Percentiles rank a stretch among this genome's conserved stretches.
phyloP scores from a whole-genome alignment of 2,329 filamentous ascomycete genomes.

The Cladobotryum protrusum region DNA sequence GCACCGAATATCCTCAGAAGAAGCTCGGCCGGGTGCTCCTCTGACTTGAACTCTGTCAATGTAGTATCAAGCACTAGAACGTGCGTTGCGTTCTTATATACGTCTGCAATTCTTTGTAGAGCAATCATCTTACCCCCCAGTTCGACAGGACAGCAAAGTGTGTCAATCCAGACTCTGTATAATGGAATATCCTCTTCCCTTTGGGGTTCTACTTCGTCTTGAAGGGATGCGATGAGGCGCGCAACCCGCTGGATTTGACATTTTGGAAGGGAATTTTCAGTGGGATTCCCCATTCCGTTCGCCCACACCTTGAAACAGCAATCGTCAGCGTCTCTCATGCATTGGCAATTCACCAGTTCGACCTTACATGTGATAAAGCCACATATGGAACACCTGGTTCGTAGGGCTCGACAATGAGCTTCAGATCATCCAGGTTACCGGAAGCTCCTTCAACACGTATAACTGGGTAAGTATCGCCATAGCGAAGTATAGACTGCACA shows the following conservation, averaged over 20 bases:
- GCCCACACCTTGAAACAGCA: conserved; percentile 25
- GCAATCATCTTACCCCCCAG: conserved; percentile 20
- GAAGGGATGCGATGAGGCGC: conserved; percentile 18
- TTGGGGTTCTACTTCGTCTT: conserved; percentile 3
- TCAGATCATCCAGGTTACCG: conserved; percentile 9
- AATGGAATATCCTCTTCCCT: background rate
- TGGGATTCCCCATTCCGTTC: conserved; percentile 29
- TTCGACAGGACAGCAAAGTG: conserved; percentile 27
- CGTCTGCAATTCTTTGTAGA: conserved; percentile 26
- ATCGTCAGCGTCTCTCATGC: no score
- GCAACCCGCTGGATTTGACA: conserved; percentile 26
- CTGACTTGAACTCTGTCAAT: conserved; percentile 18
- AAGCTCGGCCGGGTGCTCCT: conserved; percentile 19
- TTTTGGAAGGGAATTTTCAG: conserved; percentile 22
- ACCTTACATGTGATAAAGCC: conserved; percentile 27
- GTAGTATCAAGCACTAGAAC: conserved; percentile 29
- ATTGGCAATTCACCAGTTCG: background rate
- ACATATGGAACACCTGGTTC: conserved; percentile 22
- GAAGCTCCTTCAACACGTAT: conserved; percentile 10
- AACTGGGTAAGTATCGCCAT: conserved; percentile 15
- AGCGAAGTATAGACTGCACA: conserved; percentile 14
- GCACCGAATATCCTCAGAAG: conserved; percentile 24
- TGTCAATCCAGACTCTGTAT: conserved; percentile 29
- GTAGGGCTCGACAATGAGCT: conserved; percentile 19
- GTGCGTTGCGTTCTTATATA: conserved; percentile 26